Evolutionary conservation across 164 flowering plant genomes (phyloP).

Genomic region (Protea cynaroides): DNA sequence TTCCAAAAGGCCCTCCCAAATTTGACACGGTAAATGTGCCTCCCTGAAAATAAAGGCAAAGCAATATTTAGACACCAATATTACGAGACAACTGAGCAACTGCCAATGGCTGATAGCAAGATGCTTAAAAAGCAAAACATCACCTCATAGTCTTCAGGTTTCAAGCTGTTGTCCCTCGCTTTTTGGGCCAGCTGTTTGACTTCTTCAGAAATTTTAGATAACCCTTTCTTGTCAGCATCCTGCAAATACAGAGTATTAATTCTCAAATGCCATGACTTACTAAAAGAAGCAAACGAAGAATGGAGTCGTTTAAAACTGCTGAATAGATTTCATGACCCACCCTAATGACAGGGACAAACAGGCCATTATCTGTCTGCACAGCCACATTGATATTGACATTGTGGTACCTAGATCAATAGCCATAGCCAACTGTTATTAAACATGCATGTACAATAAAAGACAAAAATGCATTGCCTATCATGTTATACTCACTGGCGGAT

Average conservation of each 20-base stretch:
- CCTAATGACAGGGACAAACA: constrained; percentile 82
- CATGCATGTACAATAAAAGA: neutral
- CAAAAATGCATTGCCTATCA: neutral
- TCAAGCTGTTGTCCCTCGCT: constrained; percentile 83
- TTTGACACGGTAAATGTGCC: constrained; percentile 94
- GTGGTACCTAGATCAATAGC: constrained; percentile 44
- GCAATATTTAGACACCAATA: neutral
- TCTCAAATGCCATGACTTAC: neutral
- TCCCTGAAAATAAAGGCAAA: constrained; percentile 46
- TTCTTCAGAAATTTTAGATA: constrained; percentile 74
- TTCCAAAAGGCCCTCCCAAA: constrained; percentile 92
- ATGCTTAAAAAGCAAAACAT: neutral
- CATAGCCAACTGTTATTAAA: neutral
- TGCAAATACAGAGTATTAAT: constrained; percentile 23
- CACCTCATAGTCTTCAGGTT: constrained; percentile 96
- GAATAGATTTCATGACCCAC: constrained; percentile 28
- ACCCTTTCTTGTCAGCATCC: constrained; percentile 98
- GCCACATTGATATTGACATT: constrained; percentile 89
- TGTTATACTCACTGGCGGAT: constrained; percentile 75
- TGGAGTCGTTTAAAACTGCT: neutral
- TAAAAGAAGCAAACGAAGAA: neutral
- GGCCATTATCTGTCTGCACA: constrained; percentile 92
- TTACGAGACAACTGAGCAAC: neutral
- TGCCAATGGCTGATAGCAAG: neutral
- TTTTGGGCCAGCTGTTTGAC: constrained; percentile 79